These are phyloP conservation scores for Lipomyces anomalus DNA, from an alignment of 805 yeast genomes.

Conservation along the genomic window DNA sequence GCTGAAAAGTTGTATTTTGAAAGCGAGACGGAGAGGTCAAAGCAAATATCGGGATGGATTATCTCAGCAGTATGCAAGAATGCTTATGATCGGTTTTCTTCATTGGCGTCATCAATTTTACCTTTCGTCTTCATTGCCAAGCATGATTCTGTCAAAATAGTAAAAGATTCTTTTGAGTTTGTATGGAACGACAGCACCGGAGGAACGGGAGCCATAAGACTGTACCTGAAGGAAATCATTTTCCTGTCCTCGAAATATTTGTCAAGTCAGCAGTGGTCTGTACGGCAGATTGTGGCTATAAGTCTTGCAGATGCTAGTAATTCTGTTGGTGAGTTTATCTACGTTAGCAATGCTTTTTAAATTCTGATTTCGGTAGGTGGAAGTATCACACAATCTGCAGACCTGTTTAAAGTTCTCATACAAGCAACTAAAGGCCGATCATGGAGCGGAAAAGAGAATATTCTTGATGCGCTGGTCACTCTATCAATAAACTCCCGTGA, in stretches of 20 bases:
- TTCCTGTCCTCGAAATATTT: constrained; percentile 46
- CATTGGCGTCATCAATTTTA: constrained; percentile 56
- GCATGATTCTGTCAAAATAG: constrained; percentile 51
- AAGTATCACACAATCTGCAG: constrained; percentile 19
- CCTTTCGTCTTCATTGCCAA: constrained; percentile 78
- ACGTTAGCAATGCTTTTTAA: not conserved
- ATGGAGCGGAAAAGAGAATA: constrained; percentile 81
- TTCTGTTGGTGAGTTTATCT: constrained; percentile 34
- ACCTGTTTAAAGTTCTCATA: constrained; percentile 49
- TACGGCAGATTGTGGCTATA: constrained; percentile 65
- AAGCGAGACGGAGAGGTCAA: constrained; percentile 41
- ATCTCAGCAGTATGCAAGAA: constrained; percentile 57
- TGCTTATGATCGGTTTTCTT: constrained; percentile 60
- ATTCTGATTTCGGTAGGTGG: not conserved
- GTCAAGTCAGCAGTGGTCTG: constrained; percentile 51
- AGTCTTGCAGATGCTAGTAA: constrained; percentile 57
- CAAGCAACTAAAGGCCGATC: constrained; percentile 68
- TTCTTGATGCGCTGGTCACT: constrained; percentile 63
- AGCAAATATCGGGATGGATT: constrained; percentile 34
- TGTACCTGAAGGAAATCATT: constrained; percentile 67
- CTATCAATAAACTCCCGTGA: constrained; percentile 45
- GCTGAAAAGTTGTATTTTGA: constrained; percentile 57
- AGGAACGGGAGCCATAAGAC: constrained; percentile 58
- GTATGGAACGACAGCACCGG: constrained; percentile 82
- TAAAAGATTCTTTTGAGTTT: constrained; percentile 46